Percentiles rank a stretch among this genome's conserved stretches.
Conservation (phyloP, 2,329 filamentous ascomycete genomes). For the Aspergillus tanneri region DNA sequence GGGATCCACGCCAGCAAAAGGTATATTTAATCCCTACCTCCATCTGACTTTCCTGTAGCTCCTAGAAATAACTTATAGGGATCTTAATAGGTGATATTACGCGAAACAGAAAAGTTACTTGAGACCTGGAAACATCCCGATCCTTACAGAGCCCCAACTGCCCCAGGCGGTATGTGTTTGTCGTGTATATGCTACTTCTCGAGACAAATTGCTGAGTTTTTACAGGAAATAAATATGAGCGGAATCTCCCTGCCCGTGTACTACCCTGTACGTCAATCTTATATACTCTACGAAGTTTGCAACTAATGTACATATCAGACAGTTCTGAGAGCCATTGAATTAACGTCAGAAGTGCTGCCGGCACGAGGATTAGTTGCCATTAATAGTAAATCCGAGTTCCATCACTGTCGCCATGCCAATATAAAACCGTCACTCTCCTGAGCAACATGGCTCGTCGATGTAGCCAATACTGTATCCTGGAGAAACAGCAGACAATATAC, state of each 20-base stretch:
- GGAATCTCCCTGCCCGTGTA: slow-evolving; percentile 79
- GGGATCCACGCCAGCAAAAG: slow-evolving; percentile 80
- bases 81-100: slow-evolving; percentile 67
- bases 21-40: slow-evolving; percentile 50
- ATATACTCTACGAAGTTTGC: background rate
- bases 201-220: slow-evolving; percentile 16
- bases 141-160: slow-evolving; percentile 83
- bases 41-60: background rate
- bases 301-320: slow-evolving; percentile 14
- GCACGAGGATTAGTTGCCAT: background rate
- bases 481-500: too few species aligned
- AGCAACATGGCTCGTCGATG: too few species aligned
- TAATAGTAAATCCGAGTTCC: too few species aligned
- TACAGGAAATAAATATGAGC: slow-evolving; percentile 89
- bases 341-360: background rate
- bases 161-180: slow-evolving; percentile 74
- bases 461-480: too few species aligned
- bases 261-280: slow-evolving; percentile 68
- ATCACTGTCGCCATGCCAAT: too few species aligned
- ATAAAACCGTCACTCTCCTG: too few species aligned
- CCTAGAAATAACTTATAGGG: slow-evolving; percentile 5
- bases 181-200: background rate
- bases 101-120: slow-evolving; percentile 83
- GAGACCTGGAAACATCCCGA: slow-evolving; percentile 98
- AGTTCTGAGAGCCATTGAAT: slow-evolving; percentile 11